These are phyloP conservation scores for Zalerion maritima DNA, from an alignment of 495 filamentous ascomycete species.

Conservation along the genomic window DNA sequence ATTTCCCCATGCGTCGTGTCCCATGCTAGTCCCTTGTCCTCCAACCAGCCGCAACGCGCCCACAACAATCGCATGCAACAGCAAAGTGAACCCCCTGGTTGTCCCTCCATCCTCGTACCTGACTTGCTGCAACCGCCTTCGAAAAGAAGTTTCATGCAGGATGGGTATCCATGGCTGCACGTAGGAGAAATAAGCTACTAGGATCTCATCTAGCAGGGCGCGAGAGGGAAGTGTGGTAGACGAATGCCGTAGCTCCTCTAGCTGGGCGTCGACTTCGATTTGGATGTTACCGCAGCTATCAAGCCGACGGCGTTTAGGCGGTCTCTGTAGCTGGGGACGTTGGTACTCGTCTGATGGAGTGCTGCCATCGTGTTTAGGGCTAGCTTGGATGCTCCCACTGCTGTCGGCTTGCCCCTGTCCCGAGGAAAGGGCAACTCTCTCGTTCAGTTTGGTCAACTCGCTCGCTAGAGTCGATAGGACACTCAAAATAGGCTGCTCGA, in stretches of 20 bases:
- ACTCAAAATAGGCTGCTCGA: neutral
- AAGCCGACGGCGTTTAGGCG: neutral
- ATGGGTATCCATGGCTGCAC: slow-evolving; percentile 28
- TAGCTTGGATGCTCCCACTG: neutral
- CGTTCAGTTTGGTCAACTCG: neutral
- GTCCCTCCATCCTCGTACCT: slow-evolving; percentile 6
- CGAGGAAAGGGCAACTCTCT: neutral
- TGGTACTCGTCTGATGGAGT: too few species aligned
- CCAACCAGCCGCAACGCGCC: slow-evolving; percentile 13
- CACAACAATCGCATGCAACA: slow-evolving; percentile 21
- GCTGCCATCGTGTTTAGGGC: too few species aligned
- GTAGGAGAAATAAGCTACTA: slow-evolving; percentile 17
- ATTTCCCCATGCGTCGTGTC: too few species aligned
- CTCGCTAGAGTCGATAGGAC: neutral
- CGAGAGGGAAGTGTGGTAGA: slow-evolving; percentile 12
- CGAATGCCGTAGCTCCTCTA: too few species aligned
- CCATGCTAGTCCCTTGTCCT: slow-evolving; percentile 1
- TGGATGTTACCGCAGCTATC: slow-evolving; percentile 1
- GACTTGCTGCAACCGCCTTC: slow-evolving; percentile 8
- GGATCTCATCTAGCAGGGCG: slow-evolving; percentile 10
- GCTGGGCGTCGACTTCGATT: too few species aligned
- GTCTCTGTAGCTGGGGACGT: neutral
- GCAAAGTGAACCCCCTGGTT: slow-evolving; percentile 8
- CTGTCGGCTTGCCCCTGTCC: slow-evolving; percentile 1
- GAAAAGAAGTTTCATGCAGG: slow-evolving; percentile 19